Base-by-base conservation (phyloP, 306 rosid species). In the Glycine latifolia region DNA sequence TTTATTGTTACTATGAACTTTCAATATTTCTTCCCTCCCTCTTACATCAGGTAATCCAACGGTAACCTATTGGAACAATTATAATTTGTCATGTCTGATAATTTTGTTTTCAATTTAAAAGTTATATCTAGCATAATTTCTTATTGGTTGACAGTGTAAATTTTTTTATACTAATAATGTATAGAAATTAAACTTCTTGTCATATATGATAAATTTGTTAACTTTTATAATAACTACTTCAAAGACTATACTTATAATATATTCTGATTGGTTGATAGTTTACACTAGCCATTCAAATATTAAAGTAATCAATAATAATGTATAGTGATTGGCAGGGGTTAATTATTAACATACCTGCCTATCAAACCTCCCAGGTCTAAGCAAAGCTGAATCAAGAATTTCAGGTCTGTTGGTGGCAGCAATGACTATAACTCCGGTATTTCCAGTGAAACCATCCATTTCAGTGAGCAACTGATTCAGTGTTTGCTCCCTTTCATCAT, bases 401-500 rank as follows among this genome's bases (percentile, higher is more conserved):
- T 93, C 94, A 2, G 95, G 95, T 47, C 95, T 83, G 46, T 93
- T 93, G 8, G 95, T 93, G 33, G 94, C 96, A 7, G 94, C 94
- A 54, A 93, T 83, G 39, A 93, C 92, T 46, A 93, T 90, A 3
- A 93, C 91, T 3, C 97, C 97, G 54, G 89, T 89, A 48, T 89
- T 87, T 11, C 89, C 92, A 37, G 76, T 82, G 14, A 93, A 93
- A 7, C 97, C 97, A 84, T 91, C 97, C 97, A 91, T 91, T 84
- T 93, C 97, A 67, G 92, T 91, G 48, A 93, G 92, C 86, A 91
- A 70, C 78, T 90, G 97, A 73, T 93, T 93, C 69, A 93, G 81
- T 16, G 97, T 93, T 75, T 91, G 97, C 56, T 93, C 97, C 62
- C 94, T 87, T 76, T 91, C 97, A 77, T 93, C 93, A 67, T 93